Base-by-base conservation (phyloP, 768 basidiomycete species). In the Hypholoma fasciculare region DNA sequence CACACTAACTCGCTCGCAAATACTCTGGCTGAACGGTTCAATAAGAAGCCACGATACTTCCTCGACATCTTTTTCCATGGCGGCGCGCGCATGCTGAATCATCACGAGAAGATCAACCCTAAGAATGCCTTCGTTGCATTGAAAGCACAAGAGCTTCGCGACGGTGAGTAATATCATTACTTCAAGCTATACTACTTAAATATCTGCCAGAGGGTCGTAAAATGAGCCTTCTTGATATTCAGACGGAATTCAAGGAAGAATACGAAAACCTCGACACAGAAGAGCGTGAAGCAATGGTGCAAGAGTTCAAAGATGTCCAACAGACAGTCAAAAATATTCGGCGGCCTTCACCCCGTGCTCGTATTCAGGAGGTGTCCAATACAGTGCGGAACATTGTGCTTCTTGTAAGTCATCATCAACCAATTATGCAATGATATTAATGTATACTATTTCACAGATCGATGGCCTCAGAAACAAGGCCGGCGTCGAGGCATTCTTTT, bases 31-130 rank as follows among this genome's bases (percentile, higher is more conserved):
- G n/a, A n/a, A n/a, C n/a, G n/a, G n/a, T n/a, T n/a, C n/a, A n/a
- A n/a, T n/a, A n/a, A n/a, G n/a, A n/a, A n/a, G n/a, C n/a, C n/a
- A n/a, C n/a, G n/a, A n/a, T n/a, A n/a, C n/a, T n/a, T n/a, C n/a
- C n/a, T 37, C 1, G 46, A 56, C 37, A 48, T 48, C 1, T 48
- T 56, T 30, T 56, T 48, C 19, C 36, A 48, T 37, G 46, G 54
- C 16, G 54, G 54, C 1, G 54, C 54, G 2, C 44, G 47, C 17
- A 48, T 56, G 36, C 23, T 56, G 1, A 9, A 6, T 5, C 54
- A 49, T 11, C 54, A 56, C 30, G 44, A 47, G 30, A 56, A 56
- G 37, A 23, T 49, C 7, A 56, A 56, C 27, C n/a, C 44, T 1
- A 26, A 49, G 16, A 56, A 56, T 38, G 54, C 54, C 1, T 56